Evolutionary conservation across 306 rosid species (phyloP), one percentile per base, ranked within the genome.

Genomic region (Cicer bijugum): DNA sequence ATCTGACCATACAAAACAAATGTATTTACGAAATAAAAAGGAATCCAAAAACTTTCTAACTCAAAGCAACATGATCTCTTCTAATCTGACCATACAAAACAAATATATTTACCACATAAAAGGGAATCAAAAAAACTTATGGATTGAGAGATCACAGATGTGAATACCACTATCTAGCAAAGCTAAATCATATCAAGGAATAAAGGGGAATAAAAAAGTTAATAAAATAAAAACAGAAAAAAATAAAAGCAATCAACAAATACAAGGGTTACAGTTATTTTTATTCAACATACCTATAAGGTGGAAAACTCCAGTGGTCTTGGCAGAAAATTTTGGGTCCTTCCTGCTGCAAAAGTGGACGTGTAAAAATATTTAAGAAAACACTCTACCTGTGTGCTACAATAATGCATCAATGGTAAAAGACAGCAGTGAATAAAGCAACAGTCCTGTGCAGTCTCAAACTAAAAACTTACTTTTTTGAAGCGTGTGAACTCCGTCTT

Each of bases 231-330:
- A 62, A 61, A 43, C 10, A 42, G 38, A 64, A 62, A 62, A 15
- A 65, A 44, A 19, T 2, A 9, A 42, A 20, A 7, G 39, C 4
- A 44, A 45, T 20, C 71, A 67, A 46, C 42, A 23, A 45, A 67
- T 23, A 42, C 47, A 47, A 17, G 39, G 7, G 40, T 61, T 56
- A 66, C 52, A 76, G n/a, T 28, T 82, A 70, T 53, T 76, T 64
- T 28, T 82, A 70, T 53, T 76, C 70, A 50, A 58, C 86, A 42
- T 85, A 91, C 96, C 91, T 73, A 85, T 59, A 82, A 94, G 97
- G 76, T 81, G 90, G 84, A 94, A 94, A 77, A 82, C 81, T 12
- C 88, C 97, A 51, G 87, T 78, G 65, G 91, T 77, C 20, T 86
- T 85, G 28, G 70, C 78, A 71, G 90, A 83, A 70, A 82, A 78